Evolutionary conservation across 2,329 filamentous ascomycete species (phyloP).

Genomic region (Eutypa lata): DNA sequence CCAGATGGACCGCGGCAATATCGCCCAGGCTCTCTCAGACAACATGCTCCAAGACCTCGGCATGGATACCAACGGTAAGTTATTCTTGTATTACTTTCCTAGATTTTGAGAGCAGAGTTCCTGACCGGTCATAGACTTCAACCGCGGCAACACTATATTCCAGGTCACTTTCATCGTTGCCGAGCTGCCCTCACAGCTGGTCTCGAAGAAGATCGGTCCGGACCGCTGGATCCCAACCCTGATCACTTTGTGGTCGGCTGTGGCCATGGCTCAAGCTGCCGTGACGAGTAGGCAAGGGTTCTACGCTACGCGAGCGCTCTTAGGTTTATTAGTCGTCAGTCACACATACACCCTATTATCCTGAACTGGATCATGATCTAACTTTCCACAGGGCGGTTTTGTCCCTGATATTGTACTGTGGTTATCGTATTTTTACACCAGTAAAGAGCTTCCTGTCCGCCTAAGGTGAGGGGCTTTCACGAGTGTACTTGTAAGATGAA

Average conservation of each 20-base stretch:
- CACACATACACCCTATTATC: too few relatives aligned
- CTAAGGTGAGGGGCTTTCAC: too few relatives aligned
- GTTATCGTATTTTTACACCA: too few relatives aligned
- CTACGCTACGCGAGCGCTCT: constrained; percentile 2
- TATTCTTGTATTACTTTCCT: too few relatives aligned
- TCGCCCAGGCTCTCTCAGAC: constrained; percentile 58
- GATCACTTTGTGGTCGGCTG: constrained; percentile 28
- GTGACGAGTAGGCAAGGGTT: constrained; percentile 20
- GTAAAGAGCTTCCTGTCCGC: too few relatives aligned
- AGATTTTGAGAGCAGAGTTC: too few relatives aligned
- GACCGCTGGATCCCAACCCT: constrained; percentile 31
- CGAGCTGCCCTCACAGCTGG: constrained; percentile 59
- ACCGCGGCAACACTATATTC: constrained; percentile 54
- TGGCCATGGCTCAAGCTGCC: constrained; percentile 24
- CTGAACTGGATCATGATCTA: too few relatives aligned
- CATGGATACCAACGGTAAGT: constrained; percentile 41
- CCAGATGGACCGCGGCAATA: constrained; percentile 59
- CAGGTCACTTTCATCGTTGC: constrained; percentile 51
- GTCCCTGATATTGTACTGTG: too few relatives aligned
- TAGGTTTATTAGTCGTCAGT: too few relatives aligned
- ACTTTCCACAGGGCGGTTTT: too few relatives aligned
- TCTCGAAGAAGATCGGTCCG: constrained; percentile 48
- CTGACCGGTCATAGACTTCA: too few relatives aligned
- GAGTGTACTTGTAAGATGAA: too few relatives aligned
- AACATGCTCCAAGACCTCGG: constrained; percentile 56